These are phyloP conservation scores for Neurospora discreta DNA, from an alignment of 495 filamentous ascomycete genomes.

Conservation along the genomic window DNA sequence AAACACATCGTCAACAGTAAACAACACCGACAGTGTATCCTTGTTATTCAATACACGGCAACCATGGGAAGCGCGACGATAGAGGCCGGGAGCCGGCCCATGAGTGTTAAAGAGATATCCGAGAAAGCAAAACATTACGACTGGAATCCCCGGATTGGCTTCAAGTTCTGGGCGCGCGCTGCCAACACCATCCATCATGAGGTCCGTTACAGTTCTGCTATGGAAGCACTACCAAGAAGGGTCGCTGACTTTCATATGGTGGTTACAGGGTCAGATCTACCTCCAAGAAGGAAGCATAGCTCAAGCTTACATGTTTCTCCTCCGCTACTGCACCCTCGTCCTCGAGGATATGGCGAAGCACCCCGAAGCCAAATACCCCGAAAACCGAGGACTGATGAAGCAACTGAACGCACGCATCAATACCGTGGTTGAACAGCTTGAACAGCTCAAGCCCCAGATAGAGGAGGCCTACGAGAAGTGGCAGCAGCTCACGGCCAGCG, in stretches of 20 bases:
- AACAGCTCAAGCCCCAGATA: conserved; percentile 37
- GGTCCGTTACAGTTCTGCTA: conserved; percentile 33
- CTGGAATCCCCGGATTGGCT: conserved; percentile 60
- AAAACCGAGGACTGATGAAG: conserved; percentile 14
- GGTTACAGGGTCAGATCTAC: conserved; percentile 47
- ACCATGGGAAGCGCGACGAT: neutral
- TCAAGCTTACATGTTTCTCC: conserved; percentile 76
- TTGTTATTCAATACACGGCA: neutral
- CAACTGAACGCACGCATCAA: conserved; percentile 17
- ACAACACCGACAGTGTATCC: neutral
- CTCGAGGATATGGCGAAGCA: conserved; percentile 49
- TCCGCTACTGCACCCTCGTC: conserved; percentile 67
- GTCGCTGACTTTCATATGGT: neutral
- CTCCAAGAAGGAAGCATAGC: conserved; percentile 74
- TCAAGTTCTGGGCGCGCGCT: conserved; percentile 75
- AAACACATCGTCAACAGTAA: neutral
- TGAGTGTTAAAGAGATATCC: conserved; percentile 63
- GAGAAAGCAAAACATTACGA: conserved; percentile 62
- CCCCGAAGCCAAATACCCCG: conserved; percentile 50
- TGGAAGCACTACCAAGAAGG: neutral
- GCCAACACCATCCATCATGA: conserved; percentile 68
- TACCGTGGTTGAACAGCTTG: conserved; percentile 41
- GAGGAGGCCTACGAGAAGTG: conserved; percentile 25
- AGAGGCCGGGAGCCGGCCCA: conserved; percentile 32
- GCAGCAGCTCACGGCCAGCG: conserved; percentile 12